A percentile compares a stretch with the other conserved stretches of the same genome.
phyloP scores from a whole-genome alignment of 495 filamentous ascomycete species.

The Margaritispora aquatica region DNA sequence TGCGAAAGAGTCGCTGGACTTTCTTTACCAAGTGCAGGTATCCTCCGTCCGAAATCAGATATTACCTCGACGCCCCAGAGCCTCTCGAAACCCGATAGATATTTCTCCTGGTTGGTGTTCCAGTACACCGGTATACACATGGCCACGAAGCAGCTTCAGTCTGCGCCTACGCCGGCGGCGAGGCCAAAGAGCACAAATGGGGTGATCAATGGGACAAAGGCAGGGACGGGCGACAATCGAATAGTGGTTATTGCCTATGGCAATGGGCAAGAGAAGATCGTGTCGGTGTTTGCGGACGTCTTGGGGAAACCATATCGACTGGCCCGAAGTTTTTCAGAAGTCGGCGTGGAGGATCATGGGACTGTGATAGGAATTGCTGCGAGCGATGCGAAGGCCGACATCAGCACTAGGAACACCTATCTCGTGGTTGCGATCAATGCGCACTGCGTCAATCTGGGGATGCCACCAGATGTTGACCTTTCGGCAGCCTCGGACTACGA shows the following conservation, averaged over 20 bases:
- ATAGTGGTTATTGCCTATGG: slow-evolving; percentile 57
- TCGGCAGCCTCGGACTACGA: slow-evolving; percentile 70
- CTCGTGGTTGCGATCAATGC: slow-evolving; percentile 60
- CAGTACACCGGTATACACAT: slow-evolving; percentile 8
- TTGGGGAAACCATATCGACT: slow-evolving; percentile 59
- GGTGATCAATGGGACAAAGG: slow-evolving; percentile 24
- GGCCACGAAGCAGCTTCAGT: slow-evolving; percentile 26
- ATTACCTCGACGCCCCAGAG: not conserved
- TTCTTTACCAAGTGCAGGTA: slow-evolving; percentile 1
- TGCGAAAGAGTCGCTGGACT: slow-evolving; percentile 16
- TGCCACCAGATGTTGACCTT: slow-evolving; percentile 56
- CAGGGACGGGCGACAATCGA: slow-evolving; percentile 34
- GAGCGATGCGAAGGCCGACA: slow-evolving; percentile 43
- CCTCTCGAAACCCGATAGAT: slow-evolving; percentile 1
- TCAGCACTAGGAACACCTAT: slow-evolving; percentile 42
- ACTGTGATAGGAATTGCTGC: slow-evolving; percentile 52
- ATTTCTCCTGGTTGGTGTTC: slow-evolving; percentile 7
- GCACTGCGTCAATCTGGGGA: slow-evolving; percentile 64
- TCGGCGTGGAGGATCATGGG: slow-evolving; percentile 31
- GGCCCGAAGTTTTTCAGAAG: slow-evolving; percentile 43
- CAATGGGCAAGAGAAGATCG: slow-evolving; percentile 55
- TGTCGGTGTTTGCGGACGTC: slow-evolving; percentile 61
- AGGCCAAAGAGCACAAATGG: slow-evolving; percentile 24
- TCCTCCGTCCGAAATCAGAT: not conserved
- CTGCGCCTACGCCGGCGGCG: slow-evolving; percentile 21